A percentile compares a stretch with the other conserved stretches of the same genome.
These are phyloP conservation scores for Leptomonas seymouri DNA, from an alignment of 208 protist species.

Conservation along the genomic window DNA sequence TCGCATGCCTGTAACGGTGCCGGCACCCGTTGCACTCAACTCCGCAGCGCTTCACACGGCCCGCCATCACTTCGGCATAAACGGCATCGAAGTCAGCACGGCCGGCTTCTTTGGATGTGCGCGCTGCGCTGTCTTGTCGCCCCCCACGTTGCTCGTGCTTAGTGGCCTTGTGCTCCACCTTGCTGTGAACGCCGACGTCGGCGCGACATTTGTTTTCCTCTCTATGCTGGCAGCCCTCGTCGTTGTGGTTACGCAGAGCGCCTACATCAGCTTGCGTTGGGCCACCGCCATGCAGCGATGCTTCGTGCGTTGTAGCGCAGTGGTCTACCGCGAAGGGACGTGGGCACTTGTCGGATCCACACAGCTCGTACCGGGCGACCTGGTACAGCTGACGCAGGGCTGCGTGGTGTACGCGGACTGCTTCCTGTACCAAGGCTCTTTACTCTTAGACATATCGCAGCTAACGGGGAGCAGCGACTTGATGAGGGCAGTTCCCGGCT, in stretches of 20 bases:
- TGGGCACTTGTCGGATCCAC: slow-evolving; percentile 57
- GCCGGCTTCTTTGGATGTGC: background rate
- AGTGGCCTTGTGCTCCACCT: background rate
- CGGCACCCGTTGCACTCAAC: slow-evolving; percentile 16
- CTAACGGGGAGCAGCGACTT: slow-evolving; percentile 93
- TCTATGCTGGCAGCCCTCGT: slow-evolving; percentile 2
- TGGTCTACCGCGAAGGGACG: slow-evolving; percentile 77
- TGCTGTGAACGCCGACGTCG: background rate
- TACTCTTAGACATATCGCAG: slow-evolving; percentile 81
- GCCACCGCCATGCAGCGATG: slow-evolving; percentile 10
- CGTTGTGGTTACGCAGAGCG: background rate
- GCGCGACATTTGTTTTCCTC: background rate
- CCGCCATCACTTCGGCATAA: slow-evolving; percentile 12
- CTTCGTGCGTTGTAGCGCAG: slow-evolving; percentile 23
- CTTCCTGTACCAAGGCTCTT: slow-evolving; percentile 50
- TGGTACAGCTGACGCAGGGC: slow-evolving; percentile 83
- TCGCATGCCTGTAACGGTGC: too few relatives aligned
- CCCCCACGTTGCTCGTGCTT: background rate
- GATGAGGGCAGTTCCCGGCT: slow-evolving; percentile 62
- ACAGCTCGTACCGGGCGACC: slow-evolving; percentile 90
- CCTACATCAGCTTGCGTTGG: background rate
- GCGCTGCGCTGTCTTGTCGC: slow-evolving; percentile 1
- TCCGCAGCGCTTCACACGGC: slow-evolving; percentile 19
- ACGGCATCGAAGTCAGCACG: slow-evolving; percentile 5
- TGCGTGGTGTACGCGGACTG: slow-evolving; percentile 90